Evolutionary conservation across 1,139 yeast species (phyloP).

Genomic region (Meyerozyma guilliermondii): DNA sequence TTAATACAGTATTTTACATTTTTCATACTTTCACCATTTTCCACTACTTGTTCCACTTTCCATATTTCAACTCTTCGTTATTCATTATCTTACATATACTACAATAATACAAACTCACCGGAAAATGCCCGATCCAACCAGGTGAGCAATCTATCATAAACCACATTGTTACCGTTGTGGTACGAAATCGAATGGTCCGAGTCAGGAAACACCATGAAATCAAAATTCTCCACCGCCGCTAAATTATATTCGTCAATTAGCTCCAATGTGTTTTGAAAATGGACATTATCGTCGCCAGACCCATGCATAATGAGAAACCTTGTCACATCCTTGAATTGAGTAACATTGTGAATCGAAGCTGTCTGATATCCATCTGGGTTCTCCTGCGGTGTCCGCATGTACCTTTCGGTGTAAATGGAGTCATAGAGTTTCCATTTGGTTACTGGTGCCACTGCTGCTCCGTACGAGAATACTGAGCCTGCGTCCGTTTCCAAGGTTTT

Average conservation of each 20-base stretch:
- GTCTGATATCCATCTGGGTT: conserved; percentile 53
- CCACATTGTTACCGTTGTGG: conserved; percentile 65
- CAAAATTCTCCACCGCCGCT: conserved; percentile 61
- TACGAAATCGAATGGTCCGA: conserved; percentile 67
- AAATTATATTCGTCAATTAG: conserved; percentile 58
- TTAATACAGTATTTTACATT: too few relatives aligned
- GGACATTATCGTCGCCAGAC: conserved; percentile 80
- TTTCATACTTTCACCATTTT: too few relatives aligned
- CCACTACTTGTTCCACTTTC: too few relatives aligned
- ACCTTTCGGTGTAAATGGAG: conserved; percentile 73
- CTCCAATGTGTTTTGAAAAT: conserved; percentile 66
- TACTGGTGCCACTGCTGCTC: conserved; percentile 77
- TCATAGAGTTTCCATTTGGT: conserved; percentile 75
- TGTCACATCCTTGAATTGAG: conserved; percentile 42
- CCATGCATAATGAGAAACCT: conserved; percentile 74
- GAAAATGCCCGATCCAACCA: conserved; percentile 56
- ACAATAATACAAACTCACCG: conserved; percentile 28
- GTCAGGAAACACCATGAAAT: conserved; percentile 73
- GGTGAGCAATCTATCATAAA: conserved; percentile 56
- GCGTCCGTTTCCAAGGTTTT: conserved; percentile 67
- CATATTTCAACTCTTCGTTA: too few relatives aligned
- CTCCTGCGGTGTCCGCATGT: conserved; percentile 65
- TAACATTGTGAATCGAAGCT: conserved; percentile 49
- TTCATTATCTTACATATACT: background rate
- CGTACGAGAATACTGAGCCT: conserved; percentile 57